Conservation (phyloP, 2,329 filamentous ascomycete species). For the Pseudocercospora ulei region DNA sequence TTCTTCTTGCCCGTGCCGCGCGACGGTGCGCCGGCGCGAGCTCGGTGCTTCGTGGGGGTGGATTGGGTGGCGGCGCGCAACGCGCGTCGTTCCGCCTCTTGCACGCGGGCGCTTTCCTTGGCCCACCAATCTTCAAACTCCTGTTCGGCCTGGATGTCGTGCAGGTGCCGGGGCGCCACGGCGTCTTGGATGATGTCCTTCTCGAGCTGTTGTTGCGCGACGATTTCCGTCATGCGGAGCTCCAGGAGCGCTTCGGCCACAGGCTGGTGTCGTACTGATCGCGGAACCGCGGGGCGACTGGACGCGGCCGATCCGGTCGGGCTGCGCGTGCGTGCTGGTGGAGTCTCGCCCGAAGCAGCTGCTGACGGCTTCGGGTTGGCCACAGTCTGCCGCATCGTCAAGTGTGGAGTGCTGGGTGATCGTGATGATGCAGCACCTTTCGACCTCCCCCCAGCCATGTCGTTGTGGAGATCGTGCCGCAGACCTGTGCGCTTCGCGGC, state of each 20-base stretch:
- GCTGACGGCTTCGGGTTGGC: slow-evolving; percentile 37
- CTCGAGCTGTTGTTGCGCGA: slow-evolving; percentile 74
- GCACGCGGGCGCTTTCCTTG: slow-evolving; percentile 61
- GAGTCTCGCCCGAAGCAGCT: slow-evolving; percentile 16
- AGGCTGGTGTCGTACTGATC: slow-evolving; percentile 45
- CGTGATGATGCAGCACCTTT: slow-evolving; percentile 23
- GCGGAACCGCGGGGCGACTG: slow-evolving; percentile 36
- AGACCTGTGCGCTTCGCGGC: slow-evolving; percentile 44
- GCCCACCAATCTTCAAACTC: slow-evolving; percentile 97
- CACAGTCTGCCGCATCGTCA: slow-evolving; percentile 55
- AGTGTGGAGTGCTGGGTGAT: slow-evolving; percentile 40
- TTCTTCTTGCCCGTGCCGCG: slow-evolving; percentile 16
- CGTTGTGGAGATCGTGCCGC: slow-evolving; percentile 42
- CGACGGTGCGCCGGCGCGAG: slow-evolving; percentile 17
- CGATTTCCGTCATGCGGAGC: slow-evolving; percentile 75
- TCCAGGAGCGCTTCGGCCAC: slow-evolving; percentile 57
- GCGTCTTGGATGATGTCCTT: slow-evolving; percentile 75
- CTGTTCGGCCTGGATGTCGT: slow-evolving; percentile 94
- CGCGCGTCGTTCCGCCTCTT: slow-evolving; percentile 26
- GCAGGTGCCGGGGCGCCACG: slow-evolving; percentile 73
- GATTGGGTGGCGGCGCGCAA: slow-evolving; percentile 17
- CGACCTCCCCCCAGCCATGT: slow-evolving; percentile 27
- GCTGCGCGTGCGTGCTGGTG: slow-evolving; percentile 16
- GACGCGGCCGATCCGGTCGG: slow-evolving; percentile 26
- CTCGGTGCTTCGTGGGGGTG: slow-evolving; percentile 19